These are phyloP conservation scores for Microbotryum lychnidis-dioicae DNA, from an alignment of 1,284 basidiomycete species.

Conservation along the genomic window DNA sequence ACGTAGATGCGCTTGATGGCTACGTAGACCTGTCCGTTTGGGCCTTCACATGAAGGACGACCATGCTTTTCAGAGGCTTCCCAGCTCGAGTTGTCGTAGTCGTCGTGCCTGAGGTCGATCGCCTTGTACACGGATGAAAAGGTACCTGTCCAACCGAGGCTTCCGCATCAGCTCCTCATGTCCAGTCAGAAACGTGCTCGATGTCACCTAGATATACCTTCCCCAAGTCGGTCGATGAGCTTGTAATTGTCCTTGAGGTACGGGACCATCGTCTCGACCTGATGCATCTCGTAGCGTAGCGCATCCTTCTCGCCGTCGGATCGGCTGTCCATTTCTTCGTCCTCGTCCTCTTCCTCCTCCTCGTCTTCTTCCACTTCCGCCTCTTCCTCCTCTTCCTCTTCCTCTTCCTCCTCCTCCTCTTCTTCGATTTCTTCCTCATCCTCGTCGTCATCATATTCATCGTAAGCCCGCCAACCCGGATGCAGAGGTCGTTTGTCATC, in stretches of 20 bases:
- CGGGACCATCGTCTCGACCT: conserved; percentile 51
- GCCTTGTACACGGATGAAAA: conserved; percentile 99
- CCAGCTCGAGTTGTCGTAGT: conserved; percentile 78
- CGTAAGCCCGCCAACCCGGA: too few species aligned
- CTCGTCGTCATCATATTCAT: conserved; percentile 37
- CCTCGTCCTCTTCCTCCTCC: conserved; percentile 39
- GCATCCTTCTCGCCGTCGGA: conserved; percentile 46
- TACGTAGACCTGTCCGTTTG: conserved; percentile 54
- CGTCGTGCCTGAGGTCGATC: conserved; percentile 65
- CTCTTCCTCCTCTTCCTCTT: conserved; percentile 32
- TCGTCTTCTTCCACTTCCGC: conserved; percentile 40
- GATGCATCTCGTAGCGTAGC: conserved; percentile 52
- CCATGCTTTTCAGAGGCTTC: conserved; percentile 24
- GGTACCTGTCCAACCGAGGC: conserved; percentile 53
- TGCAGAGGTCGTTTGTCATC: too few species aligned
- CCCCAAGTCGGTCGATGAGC: conserved; percentile 83
- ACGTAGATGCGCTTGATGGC: conserved; percentile 97
- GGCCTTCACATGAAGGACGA: not conserved
- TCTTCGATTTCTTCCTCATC: conserved; percentile 27
- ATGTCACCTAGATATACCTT: conserved; percentile 44
- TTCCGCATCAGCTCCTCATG: not conserved
- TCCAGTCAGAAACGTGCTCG: not conserved
- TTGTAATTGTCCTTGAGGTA: conserved; percentile 61
- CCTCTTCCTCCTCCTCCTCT: conserved; percentile 27
- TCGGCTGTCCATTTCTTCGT: conserved; percentile 52